Evolutionary conservation across 2,329 filamentous ascomycete species (phyloP), one percentile per base, ranked within the genome.

Genomic region (Xylariales sp.): DNA sequence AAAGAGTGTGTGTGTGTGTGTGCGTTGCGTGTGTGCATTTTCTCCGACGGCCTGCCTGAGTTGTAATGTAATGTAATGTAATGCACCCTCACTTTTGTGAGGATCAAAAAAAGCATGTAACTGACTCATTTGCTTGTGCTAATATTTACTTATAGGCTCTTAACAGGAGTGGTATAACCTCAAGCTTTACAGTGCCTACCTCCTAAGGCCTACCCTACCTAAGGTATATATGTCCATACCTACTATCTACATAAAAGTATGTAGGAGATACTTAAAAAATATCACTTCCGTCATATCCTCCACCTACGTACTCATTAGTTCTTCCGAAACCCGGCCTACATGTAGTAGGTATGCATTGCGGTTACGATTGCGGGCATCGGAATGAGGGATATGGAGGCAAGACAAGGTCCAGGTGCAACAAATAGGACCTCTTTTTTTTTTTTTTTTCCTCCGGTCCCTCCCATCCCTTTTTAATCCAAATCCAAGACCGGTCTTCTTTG

Each of bases 291-390:
- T 18, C n/a, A 23, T 49, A n/a, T 41, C 34, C 34, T 39, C 41
- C 6, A 3, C n/a, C 30, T 48, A n/a, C 43, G 45, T 58, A 57
- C 39, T 23, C 14, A 14, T 49, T 23, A 49, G 50, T 50, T 48
- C 48, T 56, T 65, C 63, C 63, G 63, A 65, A 52, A 65, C 63
- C 43, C 56, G 63, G 49, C 62, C 49, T 39, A 39, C 36, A 10
- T 39, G 36, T 39, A 39, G 8, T 10, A 23, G 9, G 8, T 10
- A 23, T 58, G 53, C 46, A 23, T 12, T 30, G 46, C 48, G 45
- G 18, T 12, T 30, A 39, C 48, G 45, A 41, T 28, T 23, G 39
- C 57, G 64, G 45, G 45, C 46, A 53, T 62, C 58, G 54, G 48
- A 43, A 64, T 46, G 23, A 64, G 65, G 49, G 59, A 60, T 46